phyloP scores from a whole-genome alignment of 2,329 filamentous ascomycete species.

The Arthrobotrys sphaeroides region DNA sequence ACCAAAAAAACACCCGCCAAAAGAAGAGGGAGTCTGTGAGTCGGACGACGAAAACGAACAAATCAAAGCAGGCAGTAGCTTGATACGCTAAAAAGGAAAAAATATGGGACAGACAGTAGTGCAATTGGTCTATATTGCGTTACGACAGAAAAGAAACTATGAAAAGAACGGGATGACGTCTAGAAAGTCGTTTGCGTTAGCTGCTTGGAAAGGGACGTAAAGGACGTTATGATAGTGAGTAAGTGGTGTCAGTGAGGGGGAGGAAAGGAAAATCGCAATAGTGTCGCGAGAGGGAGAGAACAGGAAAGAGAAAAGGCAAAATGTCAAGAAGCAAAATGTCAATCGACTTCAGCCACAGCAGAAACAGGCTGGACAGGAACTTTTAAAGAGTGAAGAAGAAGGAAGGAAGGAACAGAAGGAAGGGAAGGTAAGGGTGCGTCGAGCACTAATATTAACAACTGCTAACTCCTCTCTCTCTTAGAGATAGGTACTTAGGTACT shows the following conservation, averaged over 20 bases:
- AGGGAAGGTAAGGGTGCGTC: slow-evolving; percentile 45
- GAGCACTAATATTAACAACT: slow-evolving; percentile 47
- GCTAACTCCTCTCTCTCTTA: slow-evolving; percentile 15
- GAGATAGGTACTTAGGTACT: background rate
- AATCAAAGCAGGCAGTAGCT: slow-evolving; percentile 38
- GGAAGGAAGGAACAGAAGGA: slow-evolving; percentile 28
- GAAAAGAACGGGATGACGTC: slow-evolving; percentile 25
- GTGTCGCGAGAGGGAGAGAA: slow-evolving; percentile 15
- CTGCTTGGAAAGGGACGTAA: background rate
- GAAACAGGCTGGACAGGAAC: slow-evolving; percentile 25
- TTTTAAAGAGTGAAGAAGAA: slow-evolving; percentile 29
- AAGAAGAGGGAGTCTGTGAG: slow-evolving; percentile 1
- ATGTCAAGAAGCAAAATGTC: slow-evolving; percentile 22
- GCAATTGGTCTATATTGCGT: slow-evolving; percentile 39
- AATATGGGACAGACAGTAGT: background rate
- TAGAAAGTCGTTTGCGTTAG: slow-evolving; percentile 19
- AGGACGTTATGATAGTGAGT: slow-evolving; percentile 24
- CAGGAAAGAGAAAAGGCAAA: slow-evolving; percentile 1
- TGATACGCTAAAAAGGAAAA: slow-evolving; percentile 29
- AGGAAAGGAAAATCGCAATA: slow-evolving; percentile 27
- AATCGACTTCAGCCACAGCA: slow-evolving; percentile 35
- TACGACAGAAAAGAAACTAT: background rate
- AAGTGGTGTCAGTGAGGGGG: background rate
- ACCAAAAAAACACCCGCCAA: background rate
- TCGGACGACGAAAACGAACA: slow-evolving; percentile 15